phyloP scores from a whole-genome alignment of 2,329 filamentous ascomycete genomes.

The Ceratocystis alfenasii region DNA sequence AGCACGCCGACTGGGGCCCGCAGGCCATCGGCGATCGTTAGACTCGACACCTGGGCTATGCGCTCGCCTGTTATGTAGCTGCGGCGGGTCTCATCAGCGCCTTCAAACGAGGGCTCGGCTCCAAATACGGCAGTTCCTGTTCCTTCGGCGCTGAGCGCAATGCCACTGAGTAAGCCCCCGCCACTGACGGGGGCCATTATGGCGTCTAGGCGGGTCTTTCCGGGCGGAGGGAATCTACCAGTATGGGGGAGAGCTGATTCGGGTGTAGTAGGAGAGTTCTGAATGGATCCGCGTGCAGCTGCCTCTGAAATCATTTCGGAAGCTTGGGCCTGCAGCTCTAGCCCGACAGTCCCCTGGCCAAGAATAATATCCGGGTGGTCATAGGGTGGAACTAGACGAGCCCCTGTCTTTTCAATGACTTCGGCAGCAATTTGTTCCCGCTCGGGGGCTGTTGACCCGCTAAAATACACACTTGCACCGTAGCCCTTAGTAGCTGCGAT shows the following conservation, averaged over 20 bases:
- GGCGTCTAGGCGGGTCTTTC: conserved; percentile 43
- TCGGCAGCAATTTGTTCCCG: conserved; percentile 64
- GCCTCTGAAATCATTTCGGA: conserved; percentile 36
- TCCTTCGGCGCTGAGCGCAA: conserved; percentile 61
- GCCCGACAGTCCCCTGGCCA: conserved; percentile 78
- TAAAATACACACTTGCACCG: conserved; percentile 68
- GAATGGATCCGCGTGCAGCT: conserved; percentile 22
- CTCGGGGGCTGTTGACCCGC: conserved; percentile 66
- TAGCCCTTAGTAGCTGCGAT: conserved; percentile 71
- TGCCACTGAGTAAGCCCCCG: conserved; percentile 75
- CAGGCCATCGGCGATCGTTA: conserved; percentile 82
- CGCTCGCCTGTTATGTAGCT: conserved; percentile 54
- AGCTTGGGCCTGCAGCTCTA: conserved; percentile 72
- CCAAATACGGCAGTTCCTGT: conserved; percentile 71
- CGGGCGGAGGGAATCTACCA: conserved; percentile 13
- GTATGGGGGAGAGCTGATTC: neutral
- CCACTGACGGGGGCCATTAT: conserved; percentile 79
- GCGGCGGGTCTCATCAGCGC: conserved; percentile 68
- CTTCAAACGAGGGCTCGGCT: conserved; percentile 70
- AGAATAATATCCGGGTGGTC: conserved; percentile 86
- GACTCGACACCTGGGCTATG: conserved; percentile 55
- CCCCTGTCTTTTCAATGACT: conserved; percentile 59
- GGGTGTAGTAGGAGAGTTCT: neutral
- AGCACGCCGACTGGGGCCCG: conserved; percentile 66
- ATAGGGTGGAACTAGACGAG: conserved; percentile 75